These are phyloP conservation scores for Orbilia ellipsospora DNA, from an alignment of 2,329 filamentous ascomycete species.

Conservation along the genomic window DNA sequence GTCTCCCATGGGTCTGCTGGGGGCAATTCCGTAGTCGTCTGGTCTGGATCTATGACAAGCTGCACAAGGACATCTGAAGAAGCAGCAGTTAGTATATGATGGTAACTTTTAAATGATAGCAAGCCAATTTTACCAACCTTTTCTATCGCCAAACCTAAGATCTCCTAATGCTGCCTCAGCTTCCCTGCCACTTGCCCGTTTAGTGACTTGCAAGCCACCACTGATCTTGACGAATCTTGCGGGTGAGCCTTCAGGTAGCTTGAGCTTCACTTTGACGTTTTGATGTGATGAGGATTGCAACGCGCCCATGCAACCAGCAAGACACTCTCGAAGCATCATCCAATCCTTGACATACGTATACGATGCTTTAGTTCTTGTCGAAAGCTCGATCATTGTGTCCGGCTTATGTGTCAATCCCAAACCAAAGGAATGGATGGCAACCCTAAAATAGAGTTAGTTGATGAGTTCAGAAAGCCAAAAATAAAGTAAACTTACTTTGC, in stretches of 20 bases:
- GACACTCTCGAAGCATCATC: constrained; percentile 99
- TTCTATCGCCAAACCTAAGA: constrained; percentile 92
- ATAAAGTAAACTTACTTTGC: constrained; percentile 77
- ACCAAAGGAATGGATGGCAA: constrained; percentile 95
- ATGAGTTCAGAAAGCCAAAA: constrained; percentile 46
- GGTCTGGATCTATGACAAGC: constrained; percentile 90
- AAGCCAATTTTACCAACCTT: constrained; percentile 62
- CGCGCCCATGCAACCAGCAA: constrained; percentile 90
- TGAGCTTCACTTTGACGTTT: constrained; percentile 94
- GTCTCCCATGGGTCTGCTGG: constrained; percentile 97
- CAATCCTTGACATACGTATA: constrained; percentile 99
- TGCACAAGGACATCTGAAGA: constrained; percentile 86
- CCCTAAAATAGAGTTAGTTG: constrained; percentile 66
- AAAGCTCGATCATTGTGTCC: constrained; percentile 98
- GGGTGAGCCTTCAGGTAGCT: constrained; percentile 92
- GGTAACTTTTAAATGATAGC: neutral
- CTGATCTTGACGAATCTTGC: constrained; percentile 99
- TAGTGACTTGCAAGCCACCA: constrained; percentile 93
- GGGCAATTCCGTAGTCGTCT: constrained; percentile 79
- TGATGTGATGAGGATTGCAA: constrained; percentile 97
- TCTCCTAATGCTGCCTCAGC: constrained; percentile 93
- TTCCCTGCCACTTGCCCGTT: constrained; percentile 91
- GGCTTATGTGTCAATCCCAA: constrained; percentile 97
- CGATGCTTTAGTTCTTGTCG: constrained; percentile 92
- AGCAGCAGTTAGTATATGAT: constrained; percentile 51